Evolutionary conservation across 805 yeast species (phyloP).

Genomic region (Metschnikowia sp.): DNA sequence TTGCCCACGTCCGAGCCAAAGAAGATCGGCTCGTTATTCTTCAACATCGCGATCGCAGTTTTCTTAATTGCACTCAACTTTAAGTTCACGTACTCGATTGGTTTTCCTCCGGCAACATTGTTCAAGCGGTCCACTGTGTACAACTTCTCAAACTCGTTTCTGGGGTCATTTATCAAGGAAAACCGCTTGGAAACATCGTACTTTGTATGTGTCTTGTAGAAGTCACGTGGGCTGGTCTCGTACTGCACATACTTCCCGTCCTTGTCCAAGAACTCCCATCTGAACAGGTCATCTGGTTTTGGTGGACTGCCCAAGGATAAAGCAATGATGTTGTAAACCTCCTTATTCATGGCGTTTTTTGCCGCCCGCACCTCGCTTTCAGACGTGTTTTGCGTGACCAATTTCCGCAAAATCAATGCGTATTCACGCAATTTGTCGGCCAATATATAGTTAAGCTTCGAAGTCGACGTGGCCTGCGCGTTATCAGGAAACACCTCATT

Average conservation of each 20-base stretch:
- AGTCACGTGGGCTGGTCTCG: slow-evolving; percentile 61
- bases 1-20: slow-evolving; percentile 90
- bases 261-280: slow-evolving; percentile 76
- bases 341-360: slow-evolving; percentile 48
- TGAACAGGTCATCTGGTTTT: slow-evolving; percentile 59
- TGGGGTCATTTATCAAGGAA: slow-evolving; percentile 78
- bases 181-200: slow-evolving; percentile 52
- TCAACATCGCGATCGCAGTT: slow-evolving; percentile 64
- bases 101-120: slow-evolving; percentile 67
- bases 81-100: slow-evolving; percentile 68
- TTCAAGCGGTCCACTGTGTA: slow-evolving; percentile 73
- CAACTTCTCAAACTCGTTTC: slow-evolving; percentile 62
- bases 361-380: slow-evolving; percentile 32
- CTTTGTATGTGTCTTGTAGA: slow-evolving; percentile 53
- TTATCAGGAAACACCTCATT: slow-evolving; percentile 69
- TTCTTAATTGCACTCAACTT: slow-evolving; percentile 56
- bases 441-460: slow-evolving; percentile 55
- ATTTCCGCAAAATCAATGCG: slow-evolving; percentile 64
- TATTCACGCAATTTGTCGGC: slow-evolving; percentile 73
- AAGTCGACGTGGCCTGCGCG: slow-evolving; percentile 52
- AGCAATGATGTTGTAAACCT: slow-evolving; percentile 61
- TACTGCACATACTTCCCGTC: slow-evolving; percentile 55
- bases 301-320: slow-evolving; percentile 80
- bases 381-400: slow-evolving; percentile 41
- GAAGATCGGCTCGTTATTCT: slow-evolving; percentile 75